phyloP scores from a whole-genome alignment of 768 basidiomycete species.

The Lactifluus volemus region DNA sequence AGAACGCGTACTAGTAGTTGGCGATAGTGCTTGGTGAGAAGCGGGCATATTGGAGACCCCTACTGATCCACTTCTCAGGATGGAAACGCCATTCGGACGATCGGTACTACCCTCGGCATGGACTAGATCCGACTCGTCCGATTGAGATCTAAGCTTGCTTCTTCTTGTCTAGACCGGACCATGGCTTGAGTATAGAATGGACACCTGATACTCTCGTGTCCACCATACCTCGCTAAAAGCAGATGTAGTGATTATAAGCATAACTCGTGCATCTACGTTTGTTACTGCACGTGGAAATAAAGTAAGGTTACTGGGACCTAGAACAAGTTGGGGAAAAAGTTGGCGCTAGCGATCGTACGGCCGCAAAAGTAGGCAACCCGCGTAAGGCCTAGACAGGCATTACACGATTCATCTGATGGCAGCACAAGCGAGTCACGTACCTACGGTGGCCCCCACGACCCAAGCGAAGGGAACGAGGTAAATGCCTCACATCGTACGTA shows the following conservation, averaged over 20 bases:
- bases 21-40: background rate
- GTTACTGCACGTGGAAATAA: constrained; percentile 28
- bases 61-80: background rate
- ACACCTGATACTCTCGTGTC: constrained; percentile 23
- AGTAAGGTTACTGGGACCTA: constrained; percentile 21
- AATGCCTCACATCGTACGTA: constrained; percentile 41
- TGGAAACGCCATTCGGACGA: background rate
- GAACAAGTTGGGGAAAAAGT: constrained; percentile 16
- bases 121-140: no score
- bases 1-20: background rate
- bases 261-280: constrained; percentile 23
- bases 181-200: constrained; percentile 28
- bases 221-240: constrained; percentile 16
- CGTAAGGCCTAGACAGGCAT: constrained; percentile 3
- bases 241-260: constrained; percentile 23
- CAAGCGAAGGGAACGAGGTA: constrained; percentile 28
- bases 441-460: constrained; percentile 6
- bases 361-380: constrained; percentile 21
- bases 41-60: background rate
- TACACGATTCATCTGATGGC: background rate
- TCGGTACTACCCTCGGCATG: background rate
- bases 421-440: background rate
- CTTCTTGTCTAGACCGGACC: constrained; percentile 6
- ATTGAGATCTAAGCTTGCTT: constrained; percentile 21
- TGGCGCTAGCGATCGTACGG: constrained; percentile 19